These are phyloP conservation scores for Parastagonospora avenae DNA, from an alignment of 2,329 filamentous ascomycete genomes.

Conservation along the genomic window DNA sequence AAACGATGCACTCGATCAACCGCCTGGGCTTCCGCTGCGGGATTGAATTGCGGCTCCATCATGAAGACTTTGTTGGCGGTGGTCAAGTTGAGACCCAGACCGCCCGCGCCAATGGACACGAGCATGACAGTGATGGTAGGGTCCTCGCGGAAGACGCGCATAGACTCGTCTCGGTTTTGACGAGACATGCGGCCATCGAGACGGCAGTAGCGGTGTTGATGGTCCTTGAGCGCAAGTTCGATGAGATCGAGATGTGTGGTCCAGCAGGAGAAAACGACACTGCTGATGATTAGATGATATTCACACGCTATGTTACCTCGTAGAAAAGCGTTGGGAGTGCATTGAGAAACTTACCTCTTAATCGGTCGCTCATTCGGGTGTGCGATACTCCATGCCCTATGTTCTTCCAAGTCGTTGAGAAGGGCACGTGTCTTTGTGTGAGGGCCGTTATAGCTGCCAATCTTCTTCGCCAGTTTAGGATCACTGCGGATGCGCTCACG, in stretches of 20 bases:
- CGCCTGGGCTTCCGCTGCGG: slow-evolving; percentile 91
- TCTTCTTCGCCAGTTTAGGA: slow-evolving; percentile 62
- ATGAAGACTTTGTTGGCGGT: slow-evolving; percentile 86
- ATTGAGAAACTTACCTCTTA: slow-evolving; percentile 61
- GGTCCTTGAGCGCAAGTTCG: slow-evolving; percentile 74
- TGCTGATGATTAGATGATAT: slow-evolving; percentile 15
- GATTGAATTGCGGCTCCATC: slow-evolving; percentile 99
- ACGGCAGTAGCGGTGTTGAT: slow-evolving; percentile 72
- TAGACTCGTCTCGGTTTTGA: slow-evolving; percentile 71
- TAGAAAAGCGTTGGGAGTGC: neutral
- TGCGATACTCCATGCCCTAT: slow-evolving; percentile 65
- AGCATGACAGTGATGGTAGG: slow-evolving; percentile 76
- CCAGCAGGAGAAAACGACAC: slow-evolving; percentile 96
- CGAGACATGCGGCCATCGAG: slow-evolving; percentile 90
- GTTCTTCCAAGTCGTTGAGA: slow-evolving; percentile 71
- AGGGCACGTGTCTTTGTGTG: slow-evolving; percentile 91
- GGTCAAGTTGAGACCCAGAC: slow-evolving; percentile 88
- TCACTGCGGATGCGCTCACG: slow-evolving; percentile 61
- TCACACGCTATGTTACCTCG: too few relatives aligned
- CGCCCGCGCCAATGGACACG: slow-evolving; percentile 90
- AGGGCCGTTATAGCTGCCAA: slow-evolving; percentile 77
- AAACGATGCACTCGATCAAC: slow-evolving; percentile 75
- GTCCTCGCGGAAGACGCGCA: slow-evolving; percentile 79
- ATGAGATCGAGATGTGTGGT: slow-evolving; percentile 94
- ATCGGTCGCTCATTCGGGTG: slow-evolving; percentile 72